Base-by-base conservation (phyloP, 2,329 filamentous ascomycete species). In the Neonectria punicea region DNA sequence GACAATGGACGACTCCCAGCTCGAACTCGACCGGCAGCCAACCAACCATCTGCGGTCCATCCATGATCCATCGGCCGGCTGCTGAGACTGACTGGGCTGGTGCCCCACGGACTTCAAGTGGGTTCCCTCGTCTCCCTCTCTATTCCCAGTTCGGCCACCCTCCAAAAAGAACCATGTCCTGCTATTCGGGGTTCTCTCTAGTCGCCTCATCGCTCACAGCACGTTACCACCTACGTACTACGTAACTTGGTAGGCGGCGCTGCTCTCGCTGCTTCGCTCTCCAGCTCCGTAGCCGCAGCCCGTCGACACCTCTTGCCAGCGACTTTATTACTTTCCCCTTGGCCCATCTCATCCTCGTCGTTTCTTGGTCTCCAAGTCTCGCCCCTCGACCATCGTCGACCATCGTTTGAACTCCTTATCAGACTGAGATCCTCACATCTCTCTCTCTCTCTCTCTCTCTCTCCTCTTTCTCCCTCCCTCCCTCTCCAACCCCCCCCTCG, bases 141-240 rank as follows among this genome's bases (percentile, higher is more conserved):
- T 43, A 54, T 53, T 18, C 53, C 56, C 41, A 55, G 50, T 59
- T 64, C 16, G 56, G 56, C 44, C 61, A 50, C 49, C 55, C 55
- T 63, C 61, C 56, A 64, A 36, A 46, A 54, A n/a, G 56, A 56
- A 43, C 49, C 62, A 47, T 65, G 58, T 61, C 57, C 53, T 65
- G 62, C 56, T 53, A 55, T 34, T 50, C 16, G 39, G 56, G 46
- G 41, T 50, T 36, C 53, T 30, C 54, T 63, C 59, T 56, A 62
- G 63, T 58, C 58, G 58, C 62, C 57, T 65, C 57, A 56, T 61
- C 57, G 4, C 32, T 34, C 50, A 49, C 55, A 56, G 53, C 36
- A 30, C 36, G 28, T 44, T 56, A 47, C 41, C 9, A 30, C 30
- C 30, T 54, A 39, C 36, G 16, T 39, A 49, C 51, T 51, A 60